Conservation (phyloP, 371 early-diverging fungal genomes). For the Apophysomyces ossiformis region DNA sequence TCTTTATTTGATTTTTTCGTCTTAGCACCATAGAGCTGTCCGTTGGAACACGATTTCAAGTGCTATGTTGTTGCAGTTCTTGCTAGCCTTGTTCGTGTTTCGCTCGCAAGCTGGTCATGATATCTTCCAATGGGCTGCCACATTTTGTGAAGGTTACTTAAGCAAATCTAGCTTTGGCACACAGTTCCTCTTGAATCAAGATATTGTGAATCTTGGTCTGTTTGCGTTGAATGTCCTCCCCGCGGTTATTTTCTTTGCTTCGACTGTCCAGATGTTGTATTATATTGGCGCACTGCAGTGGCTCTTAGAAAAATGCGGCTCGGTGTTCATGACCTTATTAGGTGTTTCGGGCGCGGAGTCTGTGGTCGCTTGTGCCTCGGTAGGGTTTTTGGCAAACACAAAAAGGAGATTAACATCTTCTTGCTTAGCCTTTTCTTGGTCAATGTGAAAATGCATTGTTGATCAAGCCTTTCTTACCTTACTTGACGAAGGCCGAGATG, state of each 20-base stretch:
- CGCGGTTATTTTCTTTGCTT: conserved; percentile 85
- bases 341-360: conserved; percentile 89
- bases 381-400: conserved; percentile 10
- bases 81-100: conserved; percentile 83
- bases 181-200: conserved; percentile 70
- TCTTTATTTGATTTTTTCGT: background rate
- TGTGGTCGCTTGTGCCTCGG: conserved; percentile 85
- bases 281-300: conserved; percentile 88
- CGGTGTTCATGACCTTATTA: conserved; percentile 71
- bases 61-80: conserved; percentile 78
- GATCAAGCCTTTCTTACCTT: conserved; percentile 81
- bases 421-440: conserved; percentile 69
- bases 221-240: conserved; percentile 83
- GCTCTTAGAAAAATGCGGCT: conserved; percentile 73
- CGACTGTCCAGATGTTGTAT: conserved; percentile 85
- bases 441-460: conserved; percentile 87
- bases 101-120: conserved; percentile 76
- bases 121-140: conserved; percentile 78
- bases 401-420: background rate
- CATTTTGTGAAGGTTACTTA: conserved; percentile 69
- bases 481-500: conserved; percentile 86
- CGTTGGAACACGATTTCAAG: conserved; percentile 80
- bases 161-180: conserved; percentile 69
- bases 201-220: conserved; percentile 34
- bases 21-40: conserved; percentile 62